Percentiles rank a stretch among this genome's conserved stretches.
Evolutionary conservation across 257 asterid genomes (phyloP).

Genomic region (Solanum neorickii): DNA sequence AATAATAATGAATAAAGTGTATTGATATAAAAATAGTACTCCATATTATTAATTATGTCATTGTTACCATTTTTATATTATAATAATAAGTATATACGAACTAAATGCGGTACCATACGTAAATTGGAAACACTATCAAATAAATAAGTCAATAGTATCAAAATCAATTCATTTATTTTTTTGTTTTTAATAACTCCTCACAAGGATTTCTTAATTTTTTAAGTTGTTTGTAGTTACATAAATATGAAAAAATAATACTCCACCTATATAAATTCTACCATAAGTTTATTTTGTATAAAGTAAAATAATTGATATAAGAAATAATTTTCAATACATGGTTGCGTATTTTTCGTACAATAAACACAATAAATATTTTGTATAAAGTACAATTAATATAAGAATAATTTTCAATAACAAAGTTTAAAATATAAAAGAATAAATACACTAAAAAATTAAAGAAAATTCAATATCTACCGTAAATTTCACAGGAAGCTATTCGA

Average conservation of each 20-base stretch:
- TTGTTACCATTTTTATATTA: no score
- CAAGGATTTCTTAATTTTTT: background rate
- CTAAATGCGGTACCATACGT: background rate
- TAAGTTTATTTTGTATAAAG: background rate
- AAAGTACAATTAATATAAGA: background rate
- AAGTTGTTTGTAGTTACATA: background rate
- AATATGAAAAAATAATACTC: background rate
- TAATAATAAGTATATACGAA: no score
- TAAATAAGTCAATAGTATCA: no score
- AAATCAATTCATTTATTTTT: background rate
- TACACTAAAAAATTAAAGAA: no score
- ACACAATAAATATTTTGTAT: background rate
- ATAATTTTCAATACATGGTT: background rate
- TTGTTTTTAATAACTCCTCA: background rate
- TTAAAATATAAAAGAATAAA: no score
- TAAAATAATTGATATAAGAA: no score
- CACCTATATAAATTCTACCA: background rate
- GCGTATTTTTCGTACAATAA: background rate
- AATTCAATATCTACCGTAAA: no score
- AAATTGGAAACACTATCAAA: no score
- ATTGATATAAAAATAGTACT: background rate
- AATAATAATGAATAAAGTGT: no score
- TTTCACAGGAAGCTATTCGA: rapidly evolving
- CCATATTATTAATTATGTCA: background rate
- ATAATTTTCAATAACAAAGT: no score